Base-by-base conservation (phyloP, 495 filamentous ascomycete genomes). In the Penicillium steckii region DNA sequence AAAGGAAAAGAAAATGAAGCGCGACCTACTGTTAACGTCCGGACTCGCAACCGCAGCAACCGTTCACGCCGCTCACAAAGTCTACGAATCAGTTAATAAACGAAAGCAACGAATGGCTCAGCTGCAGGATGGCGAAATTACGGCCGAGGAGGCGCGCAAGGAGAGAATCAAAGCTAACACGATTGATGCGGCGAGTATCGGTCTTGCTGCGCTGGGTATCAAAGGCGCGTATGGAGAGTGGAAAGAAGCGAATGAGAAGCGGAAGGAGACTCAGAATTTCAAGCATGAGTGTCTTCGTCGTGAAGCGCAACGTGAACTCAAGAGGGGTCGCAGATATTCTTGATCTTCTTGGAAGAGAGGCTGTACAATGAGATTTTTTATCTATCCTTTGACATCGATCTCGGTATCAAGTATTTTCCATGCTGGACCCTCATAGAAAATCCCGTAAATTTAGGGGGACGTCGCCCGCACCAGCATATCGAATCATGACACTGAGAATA, bases 21-120 rank as follows among this genome's bases (percentile, higher is more conserved):
- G 86, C 69, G 93, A 95, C 69, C 86, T 91, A 78, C 68, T 92
- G 62, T 59, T 95, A 53, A 91, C 90, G 42, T 84, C 89, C 41
- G 89, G 91, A 35, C 70, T 96, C 57, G 91, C 91, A 26, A 86
- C 86, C 46, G 86, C 95, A 52, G 91, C 91, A 48, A 94, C 91
- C 30, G 90, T 95, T 54, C 91, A 95, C 70, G 90, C 90, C 41
- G 89, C 86, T 7, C 86, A 95, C 66, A 84, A 79, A 49, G 79
- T 95, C 48, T 89, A 92, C 70, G 77, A 80, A 55, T 87, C 81
- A 61, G 80, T 92, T 73, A 85, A 88, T 67, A 85, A 86, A 58
- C 82, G 87, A 32, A 80, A 91, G 45, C 72, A 84, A 53, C 78
- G 89, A 53, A 77, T 83, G 55, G 81, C 87, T 62, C 79, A 84